These are phyloP conservation scores for Ophiostoma sp. DNA, from an alignment of 2,329 filamentous ascomycete species.

Conservation along the genomic window DNA sequence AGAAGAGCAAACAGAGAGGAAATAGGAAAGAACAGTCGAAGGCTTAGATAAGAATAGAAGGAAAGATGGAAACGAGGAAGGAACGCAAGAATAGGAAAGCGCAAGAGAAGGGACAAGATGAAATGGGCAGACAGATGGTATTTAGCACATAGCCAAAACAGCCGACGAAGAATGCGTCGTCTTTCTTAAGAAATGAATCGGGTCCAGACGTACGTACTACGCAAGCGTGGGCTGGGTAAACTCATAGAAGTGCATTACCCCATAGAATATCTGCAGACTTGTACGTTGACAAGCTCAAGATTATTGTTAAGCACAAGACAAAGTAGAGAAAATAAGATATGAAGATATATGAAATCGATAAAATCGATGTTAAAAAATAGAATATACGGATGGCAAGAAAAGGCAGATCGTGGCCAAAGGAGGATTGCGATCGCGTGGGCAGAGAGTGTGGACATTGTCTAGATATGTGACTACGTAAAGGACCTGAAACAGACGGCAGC, in stretches of 20 bases:
- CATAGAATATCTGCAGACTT: not conserved
- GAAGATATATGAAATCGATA: not conserved
- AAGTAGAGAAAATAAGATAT: not conserved
- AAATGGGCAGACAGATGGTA: not conserved
- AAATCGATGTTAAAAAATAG: not conserved
- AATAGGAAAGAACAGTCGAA: not conserved
- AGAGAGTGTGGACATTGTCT: not conserved
- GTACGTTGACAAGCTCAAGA: not conserved
- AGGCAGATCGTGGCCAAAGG: slow-evolving; percentile 6
- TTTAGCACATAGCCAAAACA: slow-evolving; percentile 2
- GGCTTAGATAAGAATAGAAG: not conserved
- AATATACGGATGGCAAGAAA: not conserved
- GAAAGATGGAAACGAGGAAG: not conserved
- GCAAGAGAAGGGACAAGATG: not conserved
- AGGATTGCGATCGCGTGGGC: slow-evolving; percentile 17
- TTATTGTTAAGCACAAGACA: not conserved
- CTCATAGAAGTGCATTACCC: not conserved
- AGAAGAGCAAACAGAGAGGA: no score
- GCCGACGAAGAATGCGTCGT: not conserved
- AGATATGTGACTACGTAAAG: not conserved
- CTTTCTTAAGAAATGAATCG: not conserved
- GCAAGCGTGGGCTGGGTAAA: not conserved
- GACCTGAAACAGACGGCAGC: not conserved
- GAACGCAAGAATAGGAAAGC: not conserved
- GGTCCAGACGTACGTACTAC: slow-evolving; percentile 6